phyloP scores from a whole-genome alignment of 768 basidiomycete genomes.

The Clavaria fumosa region DNA sequence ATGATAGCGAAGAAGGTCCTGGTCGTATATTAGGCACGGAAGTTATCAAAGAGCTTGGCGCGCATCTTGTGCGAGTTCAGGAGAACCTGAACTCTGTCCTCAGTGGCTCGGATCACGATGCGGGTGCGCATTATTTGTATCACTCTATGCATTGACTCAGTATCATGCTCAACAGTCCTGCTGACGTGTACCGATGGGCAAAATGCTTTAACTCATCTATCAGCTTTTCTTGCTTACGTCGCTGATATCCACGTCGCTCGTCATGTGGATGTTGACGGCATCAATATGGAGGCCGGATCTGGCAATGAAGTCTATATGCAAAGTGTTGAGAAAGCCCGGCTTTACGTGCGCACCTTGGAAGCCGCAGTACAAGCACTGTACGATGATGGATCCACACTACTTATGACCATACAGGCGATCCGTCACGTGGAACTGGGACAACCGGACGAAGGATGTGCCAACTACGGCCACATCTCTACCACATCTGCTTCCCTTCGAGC shows the following conservation, averaged over 20 bases:
- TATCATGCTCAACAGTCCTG: slow-evolving; percentile 18
- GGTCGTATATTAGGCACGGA: slow-evolving; percentile 33
- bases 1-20: slow-evolving; percentile 33
- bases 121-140: slow-evolving; percentile 20
- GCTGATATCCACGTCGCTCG: slow-evolving; percentile 66
- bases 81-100: slow-evolving; percentile 29
- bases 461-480: slow-evolving; percentile 33
- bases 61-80: slow-evolving; percentile 33
- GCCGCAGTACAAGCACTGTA: slow-evolving; percentile 54
- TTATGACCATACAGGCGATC: slow-evolving; percentile 44
- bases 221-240: slow-evolving; percentile 40
- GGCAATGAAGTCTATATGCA: slow-evolving; percentile 39
- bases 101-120: slow-evolving; percentile 18
- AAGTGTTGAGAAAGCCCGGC: slow-evolving; percentile 53
- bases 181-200: slow-evolving; percentile 30
- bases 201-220: slow-evolving; percentile 38
- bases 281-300: slow-evolving; percentile 26
- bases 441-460: slow-evolving; percentile 19
- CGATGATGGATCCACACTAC: slow-evolving; percentile 48
- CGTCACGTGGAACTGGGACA: slow-evolving; percentile 22
- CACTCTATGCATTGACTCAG: not conserved
- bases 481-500: slow-evolving; percentile 36
- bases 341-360: slow-evolving; percentile 57
- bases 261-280: slow-evolving; percentile 71
- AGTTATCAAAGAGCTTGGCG: slow-evolving; percentile 37